Conservation (phyloP, 2,329 filamentous ascomycete genomes). For the Pseudogymnoascus sp. region DNA sequence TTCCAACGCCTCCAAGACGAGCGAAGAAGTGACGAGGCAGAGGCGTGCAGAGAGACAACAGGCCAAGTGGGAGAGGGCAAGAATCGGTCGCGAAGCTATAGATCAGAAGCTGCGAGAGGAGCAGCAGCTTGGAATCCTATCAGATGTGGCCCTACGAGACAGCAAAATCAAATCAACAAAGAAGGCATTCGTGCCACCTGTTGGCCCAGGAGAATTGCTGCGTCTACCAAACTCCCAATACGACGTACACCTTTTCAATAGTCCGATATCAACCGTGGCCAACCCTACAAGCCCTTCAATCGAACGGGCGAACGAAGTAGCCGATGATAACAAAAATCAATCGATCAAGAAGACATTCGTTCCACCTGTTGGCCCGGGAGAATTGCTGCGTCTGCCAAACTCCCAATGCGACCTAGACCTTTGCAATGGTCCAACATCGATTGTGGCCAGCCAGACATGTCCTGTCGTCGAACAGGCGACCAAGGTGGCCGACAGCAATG, state of each 20-base stretch:
- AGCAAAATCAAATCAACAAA: background rate
- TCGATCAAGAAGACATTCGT: constrained; percentile 9
- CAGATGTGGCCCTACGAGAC: background rate
- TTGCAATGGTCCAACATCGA: background rate
- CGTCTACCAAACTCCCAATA: constrained; percentile 46
- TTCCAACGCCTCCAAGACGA: constrained; percentile 58
- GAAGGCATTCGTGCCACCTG: constrained; percentile 14
- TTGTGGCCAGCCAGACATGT: background rate
- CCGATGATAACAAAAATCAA: background rate
- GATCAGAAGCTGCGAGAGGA: constrained; percentile 60
- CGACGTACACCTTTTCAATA: constrained; percentile 25
- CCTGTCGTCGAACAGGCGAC: background rate
- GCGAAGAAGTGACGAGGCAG: constrained; percentile 71
- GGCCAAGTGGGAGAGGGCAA: constrained; percentile 88
- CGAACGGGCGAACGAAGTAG: constrained; percentile 6
- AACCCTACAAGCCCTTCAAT: constrained; percentile 12
- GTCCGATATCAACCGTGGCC: background rate
- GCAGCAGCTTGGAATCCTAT: constrained; percentile 5
- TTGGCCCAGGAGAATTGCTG: constrained; percentile 36
- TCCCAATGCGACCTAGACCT: constrained; percentile 32
- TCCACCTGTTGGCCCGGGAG: constrained; percentile 26
- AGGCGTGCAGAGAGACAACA: constrained; percentile 73
- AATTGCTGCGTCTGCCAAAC: constrained; percentile 51
- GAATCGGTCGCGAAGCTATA: constrained; percentile 76
- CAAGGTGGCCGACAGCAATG: background rate